phyloP scores from a whole-genome alignment of 768 basidiomycete species.

The Hericium erinaceus region DNA sequence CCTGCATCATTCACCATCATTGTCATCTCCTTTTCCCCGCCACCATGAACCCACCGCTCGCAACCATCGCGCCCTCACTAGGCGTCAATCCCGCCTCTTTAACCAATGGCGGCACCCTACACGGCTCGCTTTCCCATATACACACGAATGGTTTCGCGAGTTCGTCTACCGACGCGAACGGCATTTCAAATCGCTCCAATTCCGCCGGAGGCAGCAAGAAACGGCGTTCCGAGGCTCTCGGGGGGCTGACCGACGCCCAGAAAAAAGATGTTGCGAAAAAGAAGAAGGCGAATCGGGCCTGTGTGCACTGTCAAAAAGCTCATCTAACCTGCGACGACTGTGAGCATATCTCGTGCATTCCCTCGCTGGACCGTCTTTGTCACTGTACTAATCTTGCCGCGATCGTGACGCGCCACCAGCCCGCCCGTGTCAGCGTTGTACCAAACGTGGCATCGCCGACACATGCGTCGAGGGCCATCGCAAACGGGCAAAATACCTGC shows the following conservation, averaged over 20 bases:
- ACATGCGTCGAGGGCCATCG: slow-evolving; percentile 91
- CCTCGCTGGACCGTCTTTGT: slow-evolving; percentile 12
- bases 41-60: neutral
- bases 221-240: slow-evolving; percentile 46
- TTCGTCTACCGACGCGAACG: neutral
- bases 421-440: slow-evolving; percentile 91
- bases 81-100: slow-evolving; percentile 6
- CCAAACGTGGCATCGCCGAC: slow-evolving; percentile 84
- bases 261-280: slow-evolving; percentile 78
- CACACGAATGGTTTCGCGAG: neutral
- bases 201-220: slow-evolving; percentile 4
- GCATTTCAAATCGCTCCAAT: neutral
- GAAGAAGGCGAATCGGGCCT: slow-evolving; percentile 92
- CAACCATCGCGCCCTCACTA: neutral
- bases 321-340: slow-evolving; percentile 98
- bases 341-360: slow-evolving; percentile 33
- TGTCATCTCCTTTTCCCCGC: neutral
- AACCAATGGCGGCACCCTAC: neutral
- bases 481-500: slow-evolving; percentile 96
- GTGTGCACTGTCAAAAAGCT: slow-evolving; percentile 93
- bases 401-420: slow-evolving; percentile 36
- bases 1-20: neutral
- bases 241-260: slow-evolving; percentile 36
- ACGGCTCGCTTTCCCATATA: neutral
- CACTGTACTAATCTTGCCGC: slow-evolving; percentile 4